A percentile compares a stretch with the other conserved stretches of the same genome.
Evolutionary conservation across 805 yeast genomes (phyloP).

Genomic region (Yamadazyma nakazawae): DNA sequence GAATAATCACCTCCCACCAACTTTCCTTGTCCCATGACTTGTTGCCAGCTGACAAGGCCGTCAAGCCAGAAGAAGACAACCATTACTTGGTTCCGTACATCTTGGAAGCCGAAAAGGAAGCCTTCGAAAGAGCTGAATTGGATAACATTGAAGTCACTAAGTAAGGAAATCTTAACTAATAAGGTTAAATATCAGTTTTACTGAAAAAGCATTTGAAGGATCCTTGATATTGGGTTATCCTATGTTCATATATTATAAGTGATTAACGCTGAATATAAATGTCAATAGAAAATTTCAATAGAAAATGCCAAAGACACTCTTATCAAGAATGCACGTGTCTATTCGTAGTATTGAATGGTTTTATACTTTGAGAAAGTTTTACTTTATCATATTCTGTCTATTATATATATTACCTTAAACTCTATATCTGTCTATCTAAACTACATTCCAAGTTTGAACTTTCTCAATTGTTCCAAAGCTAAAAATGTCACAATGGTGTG

Average conservation of each 20-base stretch:
- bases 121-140: slow-evolving; percentile 79
- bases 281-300: neutral
- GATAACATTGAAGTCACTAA: slow-evolving; percentile 61
- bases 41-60: slow-evolving; percentile 75
- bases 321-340: neutral
- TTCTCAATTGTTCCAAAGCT: slow-evolving; percentile 64
- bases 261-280: neutral
- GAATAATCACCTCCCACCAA: slow-evolving; percentile 92
- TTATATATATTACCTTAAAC: neutral
- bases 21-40: slow-evolving; percentile 77
- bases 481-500: slow-evolving; percentile 68
- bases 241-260: neutral
- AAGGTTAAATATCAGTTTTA: neutral
- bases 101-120: slow-evolving; percentile 92
- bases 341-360: neutral
- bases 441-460: slow-evolving; percentile 48
- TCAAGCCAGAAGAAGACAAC: slow-evolving; percentile 74
- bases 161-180: neutral
- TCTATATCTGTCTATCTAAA: neutral
- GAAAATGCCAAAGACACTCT: neutral
- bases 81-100: slow-evolving; percentile 86
- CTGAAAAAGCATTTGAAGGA: neutral
- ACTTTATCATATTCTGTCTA: neutral
- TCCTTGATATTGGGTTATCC: neutral
- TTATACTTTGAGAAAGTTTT: too few relatives aligned